Percentiles rank a stretch among this genome's conserved stretches.
phyloP scores from a whole-genome alignment of 2,329 filamentous ascomycete species.

The Colletotrichum siamense region DNA sequence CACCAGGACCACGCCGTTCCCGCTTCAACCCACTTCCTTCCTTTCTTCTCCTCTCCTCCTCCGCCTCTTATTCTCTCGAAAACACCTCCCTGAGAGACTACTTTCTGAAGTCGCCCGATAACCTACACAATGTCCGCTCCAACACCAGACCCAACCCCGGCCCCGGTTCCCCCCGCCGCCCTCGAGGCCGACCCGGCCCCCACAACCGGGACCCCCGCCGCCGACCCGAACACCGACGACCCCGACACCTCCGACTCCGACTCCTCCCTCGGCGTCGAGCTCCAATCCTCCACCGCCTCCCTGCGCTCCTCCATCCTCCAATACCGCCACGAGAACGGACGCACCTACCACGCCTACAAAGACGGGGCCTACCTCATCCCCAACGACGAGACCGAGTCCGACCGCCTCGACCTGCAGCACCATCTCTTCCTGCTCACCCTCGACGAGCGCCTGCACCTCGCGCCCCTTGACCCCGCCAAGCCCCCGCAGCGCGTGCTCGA shows the following conservation, averaged over 20 bases:
- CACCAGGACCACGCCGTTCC: neutral
- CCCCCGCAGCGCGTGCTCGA: conserved; percentile 42
- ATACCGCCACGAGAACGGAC: conserved; percentile 41
- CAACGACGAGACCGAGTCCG: conserved; percentile 32
- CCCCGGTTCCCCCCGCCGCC: neutral
- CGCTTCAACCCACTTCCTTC: neutral
- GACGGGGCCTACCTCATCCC: conserved; percentile 14
- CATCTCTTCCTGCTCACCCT: conserved; percentile 37
- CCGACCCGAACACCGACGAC: neutral
- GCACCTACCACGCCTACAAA: conserved; percentile 40
- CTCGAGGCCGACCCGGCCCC: neutral
- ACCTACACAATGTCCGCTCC: neutral
- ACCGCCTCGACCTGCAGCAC: conserved; percentile 42
- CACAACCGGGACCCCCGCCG: neutral
- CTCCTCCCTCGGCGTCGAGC: conserved; percentile 8
- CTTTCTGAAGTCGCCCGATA: neutral
- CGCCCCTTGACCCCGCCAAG: conserved; percentile 28
- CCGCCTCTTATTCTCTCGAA: neutral
- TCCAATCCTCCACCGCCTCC: conserved; percentile 31
- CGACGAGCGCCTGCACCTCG: conserved; percentile 31
- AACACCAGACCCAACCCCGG: neutral
- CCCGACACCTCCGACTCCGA: neutral
- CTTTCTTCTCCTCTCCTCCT: fast-evolving
- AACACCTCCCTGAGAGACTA: neutral
- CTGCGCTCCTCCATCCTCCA: conserved; percentile 40